These are phyloP conservation scores for Aphanomyces euteiches DNA, from an alignment of 352 stramenopile genomes.

Conservation along the genomic window DNA sequence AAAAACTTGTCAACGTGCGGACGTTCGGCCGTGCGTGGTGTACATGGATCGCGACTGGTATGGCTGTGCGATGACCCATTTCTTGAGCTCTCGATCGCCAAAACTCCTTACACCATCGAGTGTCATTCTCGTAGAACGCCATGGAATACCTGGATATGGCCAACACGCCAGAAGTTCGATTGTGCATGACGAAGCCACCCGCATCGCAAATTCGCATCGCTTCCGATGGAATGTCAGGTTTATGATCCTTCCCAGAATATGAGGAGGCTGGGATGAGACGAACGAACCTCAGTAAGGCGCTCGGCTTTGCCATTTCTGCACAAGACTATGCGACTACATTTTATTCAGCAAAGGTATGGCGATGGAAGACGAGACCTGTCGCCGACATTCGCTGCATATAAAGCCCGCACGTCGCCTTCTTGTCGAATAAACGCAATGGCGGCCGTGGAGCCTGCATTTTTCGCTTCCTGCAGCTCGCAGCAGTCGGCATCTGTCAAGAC, in stretches of 20 bases:
- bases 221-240: constrained; percentile 56
- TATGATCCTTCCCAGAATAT: constrained; percentile 49
- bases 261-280: neutral
- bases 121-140: neutral
- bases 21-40: neutral
- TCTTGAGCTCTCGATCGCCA: constrained; percentile 67
- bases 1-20: neutral
- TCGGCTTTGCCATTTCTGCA: constrained; percentile 50
- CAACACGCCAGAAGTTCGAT: constrained; percentile 65
- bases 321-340: constrained; percentile 57
- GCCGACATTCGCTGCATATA: constrained; percentile 68
- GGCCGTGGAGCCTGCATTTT: constrained; percentile 55
- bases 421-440: constrained; percentile 53
- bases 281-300: constrained; percentile 51
- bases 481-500: constrained; percentile 77
- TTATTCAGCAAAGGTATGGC: neutral
- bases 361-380: constrained; percentile 49
- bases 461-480: constrained; percentile 45
- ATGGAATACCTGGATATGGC: constrained; percentile 58
- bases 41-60: constrained; percentile 47
- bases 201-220: constrained; percentile 49
- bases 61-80: constrained; percentile 57
- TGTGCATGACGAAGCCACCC: constrained; percentile 68
- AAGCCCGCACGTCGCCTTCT: constrained; percentile 37
- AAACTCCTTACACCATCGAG: constrained; percentile 51